Percentiles rank a stretch among this genome's conserved stretches.
Evolutionary conservation across 768 basidiomycete species (phyloP).

Genomic region (Lyophyllum shimeji): DNA sequence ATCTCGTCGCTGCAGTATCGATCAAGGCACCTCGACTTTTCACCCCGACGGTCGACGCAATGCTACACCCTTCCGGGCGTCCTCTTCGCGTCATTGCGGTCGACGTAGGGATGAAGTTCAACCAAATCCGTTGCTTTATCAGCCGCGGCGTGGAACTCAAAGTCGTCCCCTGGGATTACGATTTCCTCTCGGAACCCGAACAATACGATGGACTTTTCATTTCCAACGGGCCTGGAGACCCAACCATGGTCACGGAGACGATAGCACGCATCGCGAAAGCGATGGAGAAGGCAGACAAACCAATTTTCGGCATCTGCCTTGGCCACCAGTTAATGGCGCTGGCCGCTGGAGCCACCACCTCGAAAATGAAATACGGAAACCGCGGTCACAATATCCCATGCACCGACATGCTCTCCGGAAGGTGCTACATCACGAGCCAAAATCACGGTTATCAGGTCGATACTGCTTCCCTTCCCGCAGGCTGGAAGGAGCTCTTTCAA

Average conservation of each 20-base stretch:
- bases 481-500: slow-evolving; percentile 93
- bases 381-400: slow-evolving; percentile 99
- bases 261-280: slow-evolving; percentile 64
- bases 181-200: slow-evolving; percentile 76
- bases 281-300: slow-evolving; percentile 72
- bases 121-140: slow-evolving; percentile 96
- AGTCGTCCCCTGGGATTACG: slow-evolving; percentile 96
- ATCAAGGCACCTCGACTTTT: slow-evolving; percentile 66
- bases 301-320: slow-evolving; percentile 98
- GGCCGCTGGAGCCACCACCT: slow-evolving; percentile 90
- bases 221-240: slow-evolving; percentile 98
- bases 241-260: slow-evolving; percentile 76
- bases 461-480: slow-evolving; percentile 66
- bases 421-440: slow-evolving; percentile 99
- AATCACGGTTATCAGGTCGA: slow-evolving; percentile 99
- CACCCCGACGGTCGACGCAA: slow-evolving; percentile 54
- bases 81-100: slow-evolving; percentile 83
- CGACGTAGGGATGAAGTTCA: slow-evolving; percentile 99
- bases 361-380: slow-evolving; percentile 99
- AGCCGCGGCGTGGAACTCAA: slow-evolving; percentile 93
- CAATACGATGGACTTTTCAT: slow-evolving; percentile 94
- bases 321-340: slow-evolving; percentile 97
- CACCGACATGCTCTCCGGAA: slow-evolving; percentile 87
- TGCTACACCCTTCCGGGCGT: slow-evolving; percentile 76
- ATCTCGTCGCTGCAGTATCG: slow-evolving; percentile 91